Base-by-base conservation (phyloP, 192 early-diverging fungal genomes). In the Coemansia sp. region DNA sequence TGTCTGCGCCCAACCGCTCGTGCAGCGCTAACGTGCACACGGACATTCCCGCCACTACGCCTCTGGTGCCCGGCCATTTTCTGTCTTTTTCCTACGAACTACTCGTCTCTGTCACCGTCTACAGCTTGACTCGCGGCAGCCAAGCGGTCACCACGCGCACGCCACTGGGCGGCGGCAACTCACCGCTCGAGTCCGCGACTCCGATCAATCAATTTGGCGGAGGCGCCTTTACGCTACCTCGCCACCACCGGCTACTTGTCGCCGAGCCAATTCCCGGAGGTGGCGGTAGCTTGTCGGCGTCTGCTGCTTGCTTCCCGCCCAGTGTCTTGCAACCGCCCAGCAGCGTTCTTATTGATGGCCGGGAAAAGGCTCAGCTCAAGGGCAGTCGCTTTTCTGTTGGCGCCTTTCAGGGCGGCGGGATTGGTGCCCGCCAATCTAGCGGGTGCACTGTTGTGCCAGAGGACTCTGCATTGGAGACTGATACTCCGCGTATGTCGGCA, bases 1-100 rank as follows among this genome's bases (percentile, higher is more conserved):
- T 63, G 19, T 20, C 70, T 3, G 66, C 67, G 1, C 51, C 51
- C 15, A 54, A 66, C 47, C 73, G 73, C 29, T 60, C 70, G 42
- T 82, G 74, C 70, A 75, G 70, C 42, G 79, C 79, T 31, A 76
- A 76, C 56, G 64, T 82, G 53, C 79, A 82, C 51, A 73, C 70
- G 32, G 59, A 71, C 45, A 65, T 82, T 11, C 79, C 79, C 1
- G 27, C 24, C 1, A 57, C 62, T 8, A 71, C 74, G 42, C 63
- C 70, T n/a, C 37, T 73, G 46, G 58, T 82, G 2, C 62, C 79
- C 6, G 73, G 73, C 10, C 74, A 76, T 39, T 82, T 76, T 32
- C 56, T 82, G 63, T 45, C 68, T n/a, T 82, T 82, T 62, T 73
- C 79, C 3, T 82, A 82, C 68, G 79, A 82, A 59, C 66, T 82